phyloP scores from a whole-genome alignment of 1,284 basidiomycete genomes.

The Cutaneotrichosporon cavernicola region DNA sequence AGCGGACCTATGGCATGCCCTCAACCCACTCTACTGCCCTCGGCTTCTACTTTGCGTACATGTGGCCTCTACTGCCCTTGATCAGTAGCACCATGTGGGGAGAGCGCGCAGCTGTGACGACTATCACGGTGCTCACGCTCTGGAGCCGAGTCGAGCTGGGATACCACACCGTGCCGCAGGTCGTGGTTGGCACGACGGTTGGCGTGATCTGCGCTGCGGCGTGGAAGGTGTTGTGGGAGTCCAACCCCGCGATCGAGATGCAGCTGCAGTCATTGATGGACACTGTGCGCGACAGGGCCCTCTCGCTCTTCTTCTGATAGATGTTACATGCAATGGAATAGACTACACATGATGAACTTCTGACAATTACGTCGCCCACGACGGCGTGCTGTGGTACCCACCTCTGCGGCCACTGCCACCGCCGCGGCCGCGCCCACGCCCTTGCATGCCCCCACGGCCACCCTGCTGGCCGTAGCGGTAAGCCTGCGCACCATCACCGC shows the following conservation, averaged over 20 bases:
- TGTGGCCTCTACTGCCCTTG: constrained; percentile 61
- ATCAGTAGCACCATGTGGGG: constrained; percentile 57
- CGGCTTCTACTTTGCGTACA: constrained; percentile 68
- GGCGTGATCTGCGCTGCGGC: constrained; percentile 61
- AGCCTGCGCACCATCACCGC: constrained; percentile 27
- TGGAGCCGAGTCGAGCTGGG: constrained; percentile 74
- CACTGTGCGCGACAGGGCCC: background rate
- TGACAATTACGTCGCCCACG: background rate
- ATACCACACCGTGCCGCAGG: constrained; percentile 75
- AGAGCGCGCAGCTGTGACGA: constrained; percentile 29
- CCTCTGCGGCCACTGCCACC: constrained; percentile 18
- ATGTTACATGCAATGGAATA: constrained; percentile 22
- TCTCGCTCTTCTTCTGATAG: background rate
- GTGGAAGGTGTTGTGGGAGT: constrained; percentile 56
- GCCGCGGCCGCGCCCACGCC: constrained; percentile 24
- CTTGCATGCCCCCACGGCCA: constrained; percentile 21
- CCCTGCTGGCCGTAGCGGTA: constrained; percentile 13
- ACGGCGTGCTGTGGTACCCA: background rate
- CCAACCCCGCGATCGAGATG: constrained; percentile 13
- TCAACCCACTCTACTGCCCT: constrained; percentile 80
- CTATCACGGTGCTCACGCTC: constrained; percentile 56
- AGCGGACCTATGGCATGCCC: constrained; percentile 68
- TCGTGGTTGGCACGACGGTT: constrained; percentile 64
- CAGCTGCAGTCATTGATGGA: constrained; percentile 12
- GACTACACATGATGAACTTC: constrained; percentile 6